Evolutionary conservation across 2,329 filamentous ascomycete genomes (phyloP).

Genomic region (Diaporthe aspalathi): DNA sequence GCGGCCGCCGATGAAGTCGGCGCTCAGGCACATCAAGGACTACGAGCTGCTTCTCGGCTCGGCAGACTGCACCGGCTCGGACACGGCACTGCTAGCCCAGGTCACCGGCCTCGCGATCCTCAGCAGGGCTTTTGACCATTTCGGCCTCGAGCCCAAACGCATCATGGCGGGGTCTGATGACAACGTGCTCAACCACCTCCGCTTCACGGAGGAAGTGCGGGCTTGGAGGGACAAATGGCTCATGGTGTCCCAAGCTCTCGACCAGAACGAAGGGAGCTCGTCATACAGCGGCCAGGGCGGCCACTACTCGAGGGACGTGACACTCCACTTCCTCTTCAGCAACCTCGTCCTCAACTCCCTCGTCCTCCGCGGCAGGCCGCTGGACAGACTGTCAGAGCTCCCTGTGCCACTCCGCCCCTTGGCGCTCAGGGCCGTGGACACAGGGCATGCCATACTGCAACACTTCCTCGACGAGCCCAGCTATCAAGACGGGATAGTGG

Average conservation of each 20-base stretch:
- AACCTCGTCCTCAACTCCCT: slow-evolving; percentile 21
- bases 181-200: slow-evolving; percentile 15
- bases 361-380: slow-evolving; percentile 6
- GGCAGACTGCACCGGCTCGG: not conserved
- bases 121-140: slow-evolving; percentile 11
- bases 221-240: slow-evolving; percentile 21
- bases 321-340: slow-evolving; percentile 14
- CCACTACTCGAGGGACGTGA: not conserved
- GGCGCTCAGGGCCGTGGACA: not conserved
- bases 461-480: slow-evolving; percentile 3
- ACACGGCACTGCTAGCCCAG: not conserved
- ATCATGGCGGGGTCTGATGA: slow-evolving; percentile 15
- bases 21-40: not conserved
- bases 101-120: slow-evolving; percentile 6
- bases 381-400: not conserved
- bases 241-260: not conserved
- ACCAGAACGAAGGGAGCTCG: not conserved
- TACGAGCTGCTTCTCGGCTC: slow-evolving; percentile 9
- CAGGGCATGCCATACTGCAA: not conserved
- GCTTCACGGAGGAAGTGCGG: slow-evolving; percentile 5
- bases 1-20: slow-evolving; percentile 8
- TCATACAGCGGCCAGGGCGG: not conserved
- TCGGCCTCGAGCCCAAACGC: not conserved
- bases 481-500: not conserved
- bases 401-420: slow-evolving; percentile 5